phyloP scores from a whole-genome alignment of 2,329 filamentous ascomycete species.

The Fusarium sulawesiense region DNA sequence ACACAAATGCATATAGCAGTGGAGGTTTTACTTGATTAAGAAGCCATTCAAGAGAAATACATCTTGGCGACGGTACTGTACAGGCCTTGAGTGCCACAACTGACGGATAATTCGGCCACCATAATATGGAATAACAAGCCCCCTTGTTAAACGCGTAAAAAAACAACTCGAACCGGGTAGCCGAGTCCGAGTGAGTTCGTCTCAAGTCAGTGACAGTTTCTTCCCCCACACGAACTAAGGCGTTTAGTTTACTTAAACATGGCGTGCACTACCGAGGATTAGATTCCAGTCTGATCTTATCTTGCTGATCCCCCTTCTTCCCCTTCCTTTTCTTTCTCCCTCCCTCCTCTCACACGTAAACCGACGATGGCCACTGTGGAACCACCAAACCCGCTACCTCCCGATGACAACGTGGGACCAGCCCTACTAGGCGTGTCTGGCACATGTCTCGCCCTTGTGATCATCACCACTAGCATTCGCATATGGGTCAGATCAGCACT shows the following conservation, averaged over 20 bases:
- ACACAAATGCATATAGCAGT: not conserved
- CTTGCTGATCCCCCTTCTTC: not conserved
- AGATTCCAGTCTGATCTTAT: not conserved
- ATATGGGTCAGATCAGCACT: constrained; percentile 48
- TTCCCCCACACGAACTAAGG: not conserved
- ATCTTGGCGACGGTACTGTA: not conserved
- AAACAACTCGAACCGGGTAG: not conserved
- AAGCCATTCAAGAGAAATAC: not conserved
- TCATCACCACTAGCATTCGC: constrained; percentile 49
- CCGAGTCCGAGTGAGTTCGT: not conserved
- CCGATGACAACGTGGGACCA: constrained; percentile 51
- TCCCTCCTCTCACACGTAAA: not conserved
- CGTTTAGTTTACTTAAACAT: constrained; percentile 3
- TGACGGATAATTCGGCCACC: not conserved
- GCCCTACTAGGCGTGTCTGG: constrained; percentile 49
- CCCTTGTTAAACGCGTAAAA: not conserved
- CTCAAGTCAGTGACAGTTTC: not conserved
- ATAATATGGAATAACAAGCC: not conserved
- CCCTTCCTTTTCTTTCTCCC: not conserved
- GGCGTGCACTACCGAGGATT: not conserved
- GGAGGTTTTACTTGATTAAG: not conserved
- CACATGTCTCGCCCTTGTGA: constrained; percentile 48
- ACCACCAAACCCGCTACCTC: constrained; percentile 49
- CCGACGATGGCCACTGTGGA: constrained; percentile 23
- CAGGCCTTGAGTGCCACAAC: not conserved